A percentile compares a stretch with the other conserved stretches of the same genome.
These are phyloP conservation scores for Podospora didyma DNA, from an alignment of 495 filamentous ascomycete genomes.

Conservation along the genomic window DNA sequence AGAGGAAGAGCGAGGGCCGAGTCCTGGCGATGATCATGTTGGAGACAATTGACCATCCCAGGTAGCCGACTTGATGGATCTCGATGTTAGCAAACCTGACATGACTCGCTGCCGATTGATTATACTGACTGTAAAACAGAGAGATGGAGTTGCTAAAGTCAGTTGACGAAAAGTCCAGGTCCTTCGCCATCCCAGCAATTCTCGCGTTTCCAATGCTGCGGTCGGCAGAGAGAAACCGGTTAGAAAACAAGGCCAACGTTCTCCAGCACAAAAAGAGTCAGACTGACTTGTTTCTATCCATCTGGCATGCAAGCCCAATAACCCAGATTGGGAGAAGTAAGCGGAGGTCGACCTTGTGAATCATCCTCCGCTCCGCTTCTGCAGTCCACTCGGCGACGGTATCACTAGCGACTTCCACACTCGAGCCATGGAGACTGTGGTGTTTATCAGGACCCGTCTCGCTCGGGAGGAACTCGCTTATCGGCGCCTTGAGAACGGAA, in stretches of 20 bases:
- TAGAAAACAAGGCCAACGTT: no score
- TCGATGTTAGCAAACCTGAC: background rate
- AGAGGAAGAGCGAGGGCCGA: conserved; percentile 49
- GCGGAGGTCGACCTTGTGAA: conserved; percentile 33
- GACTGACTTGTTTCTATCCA: conserved; percentile 47
- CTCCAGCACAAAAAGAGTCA: no score
- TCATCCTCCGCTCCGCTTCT: conserved; percentile 24
- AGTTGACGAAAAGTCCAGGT: conserved; percentile 51
- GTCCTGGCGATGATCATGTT: conserved; percentile 6
- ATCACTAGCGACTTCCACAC: background rate
- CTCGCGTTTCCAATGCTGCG: conserved; percentile 54
- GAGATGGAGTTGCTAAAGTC: conserved; percentile 57
- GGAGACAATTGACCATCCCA: conserved; percentile 36
- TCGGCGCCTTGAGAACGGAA: no score
- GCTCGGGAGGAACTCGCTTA: no score
- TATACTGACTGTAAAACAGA: conserved; percentile 47
- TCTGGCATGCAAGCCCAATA: conserved; percentile 38
- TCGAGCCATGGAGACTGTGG: background rate
- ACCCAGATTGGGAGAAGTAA: conserved; percentile 38
- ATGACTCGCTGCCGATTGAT: no score
- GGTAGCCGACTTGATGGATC: conserved; percentile 46
- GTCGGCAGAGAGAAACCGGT: no score
- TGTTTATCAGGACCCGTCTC: background rate
- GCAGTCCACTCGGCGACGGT: conserved; percentile 7
- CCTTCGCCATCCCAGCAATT: conserved; percentile 55